phyloP scores from a whole-genome alignment of 148 eudicot genomes.

The Chenopodium album region DNA sequence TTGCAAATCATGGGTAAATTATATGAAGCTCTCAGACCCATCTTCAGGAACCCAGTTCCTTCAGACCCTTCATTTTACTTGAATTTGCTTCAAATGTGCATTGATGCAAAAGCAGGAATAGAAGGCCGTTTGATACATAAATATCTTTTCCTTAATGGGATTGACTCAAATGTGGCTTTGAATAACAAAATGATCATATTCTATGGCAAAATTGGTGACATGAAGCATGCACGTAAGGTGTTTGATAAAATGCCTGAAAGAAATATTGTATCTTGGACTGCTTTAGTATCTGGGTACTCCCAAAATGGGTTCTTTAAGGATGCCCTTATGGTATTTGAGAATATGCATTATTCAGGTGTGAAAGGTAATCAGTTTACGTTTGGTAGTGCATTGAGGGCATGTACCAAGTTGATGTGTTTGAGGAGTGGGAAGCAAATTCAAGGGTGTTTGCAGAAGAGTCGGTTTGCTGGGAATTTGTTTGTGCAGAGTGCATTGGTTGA shows the following conservation, averaged over 20 bases:
- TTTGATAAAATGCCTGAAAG: conserved; percentile 42
- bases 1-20: conserved; percentile 18
- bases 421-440: conserved; percentile 41
- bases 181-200: conserved; percentile 39
- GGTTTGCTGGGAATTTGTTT: conserved; percentile 36
- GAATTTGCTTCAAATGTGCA: conserved; percentile 32
- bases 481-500: conserved; percentile 46
- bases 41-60: conserved; percentile 20
- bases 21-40: conserved; percentile 16
- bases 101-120: conserved; percentile 27
- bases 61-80: conserved; percentile 24
- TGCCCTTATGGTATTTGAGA: conserved; percentile 31
- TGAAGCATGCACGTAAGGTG: conserved; percentile 36
- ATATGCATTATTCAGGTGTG: conserved; percentile 34
- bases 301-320: conserved; percentile 31
- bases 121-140: conserved; percentile 32
- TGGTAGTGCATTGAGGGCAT: conserved; percentile 37
- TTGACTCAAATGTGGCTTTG: conserved; percentile 19
- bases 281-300: conserved; percentile 42
- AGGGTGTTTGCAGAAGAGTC: conserved; percentile 44
- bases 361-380: conserved; percentile 40
- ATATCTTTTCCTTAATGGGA: conserved; percentile 28
- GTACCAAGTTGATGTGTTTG: conserved; percentile 36
- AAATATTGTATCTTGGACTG: conserved; percentile 46
- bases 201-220: conserved; percentile 28